Evolutionary conservation across 345 rosid species (phyloP).

Genomic region (Pelargonium nanum): DNA sequence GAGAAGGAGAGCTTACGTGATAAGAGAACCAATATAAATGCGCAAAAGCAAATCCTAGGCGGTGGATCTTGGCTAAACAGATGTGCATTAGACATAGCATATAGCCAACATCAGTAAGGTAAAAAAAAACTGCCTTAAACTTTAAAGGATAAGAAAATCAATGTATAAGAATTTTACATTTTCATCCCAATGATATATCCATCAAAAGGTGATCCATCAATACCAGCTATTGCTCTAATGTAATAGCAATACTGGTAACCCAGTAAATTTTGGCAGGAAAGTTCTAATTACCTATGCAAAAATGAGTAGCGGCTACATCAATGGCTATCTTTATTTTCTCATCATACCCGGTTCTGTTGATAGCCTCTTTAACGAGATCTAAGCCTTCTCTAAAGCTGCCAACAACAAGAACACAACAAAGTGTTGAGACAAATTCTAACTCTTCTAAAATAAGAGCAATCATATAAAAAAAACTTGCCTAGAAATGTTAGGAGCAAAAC

Average conservation of each 20-base stretch:
- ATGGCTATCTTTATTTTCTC: constrained; percentile 88
- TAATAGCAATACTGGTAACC: not conserved
- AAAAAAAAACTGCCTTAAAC: too few species aligned
- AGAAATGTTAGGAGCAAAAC: constrained; percentile 83
- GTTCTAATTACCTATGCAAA: constrained; percentile 63
- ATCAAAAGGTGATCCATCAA: not conserved
- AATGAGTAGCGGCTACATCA: constrained; percentile 75
- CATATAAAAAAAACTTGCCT: constrained; percentile 25
- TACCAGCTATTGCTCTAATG: not conserved
- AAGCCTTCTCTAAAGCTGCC: constrained; percentile 83
- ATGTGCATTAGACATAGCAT: too few species aligned
- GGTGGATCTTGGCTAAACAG: not conserved
- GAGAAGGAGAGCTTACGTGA: constrained; percentile 1
- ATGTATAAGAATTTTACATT: too few species aligned
- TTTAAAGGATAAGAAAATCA: too few species aligned
- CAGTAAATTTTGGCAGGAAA: constrained; percentile 10
- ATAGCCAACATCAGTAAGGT: too few species aligned
- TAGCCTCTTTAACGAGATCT: constrained; percentile 90
- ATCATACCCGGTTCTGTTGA: constrained; percentile 66
- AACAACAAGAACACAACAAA: constrained; percentile 9
- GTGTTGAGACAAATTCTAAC: constrained; percentile 5
- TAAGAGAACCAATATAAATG: not conserved
- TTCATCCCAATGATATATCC: not conserved
- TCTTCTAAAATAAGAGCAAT: not conserved
- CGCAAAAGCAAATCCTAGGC: not conserved